A percentile compares a stretch with the other conserved stretches of the same genome.
Conservation (phyloP, 352 stramenopile species). For the Phytophthora uliginosa region DNA sequence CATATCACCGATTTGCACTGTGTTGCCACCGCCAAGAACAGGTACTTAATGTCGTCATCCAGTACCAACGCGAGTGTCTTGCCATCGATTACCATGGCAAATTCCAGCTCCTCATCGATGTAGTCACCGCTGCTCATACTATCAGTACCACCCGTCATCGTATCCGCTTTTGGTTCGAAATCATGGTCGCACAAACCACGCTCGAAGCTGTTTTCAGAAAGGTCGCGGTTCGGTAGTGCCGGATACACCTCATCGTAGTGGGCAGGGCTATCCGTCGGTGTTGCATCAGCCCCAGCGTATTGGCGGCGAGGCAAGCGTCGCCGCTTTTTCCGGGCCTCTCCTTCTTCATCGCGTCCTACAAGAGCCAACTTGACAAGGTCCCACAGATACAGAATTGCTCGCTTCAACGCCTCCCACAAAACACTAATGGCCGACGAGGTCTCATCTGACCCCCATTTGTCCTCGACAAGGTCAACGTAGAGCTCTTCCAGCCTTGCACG, state of each 20-base stretch:
- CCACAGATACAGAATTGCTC: slow-evolving; percentile 73
- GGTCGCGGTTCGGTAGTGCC: slow-evolving; percentile 56
- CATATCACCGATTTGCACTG: slow-evolving; percentile 93
- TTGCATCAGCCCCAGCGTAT: slow-evolving; percentile 45
- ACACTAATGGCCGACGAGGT: slow-evolving; percentile 82
- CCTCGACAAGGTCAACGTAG: slow-evolving; percentile 89
- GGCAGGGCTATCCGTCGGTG: slow-evolving; percentile 43
- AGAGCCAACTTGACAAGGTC: slow-evolving; percentile 74
- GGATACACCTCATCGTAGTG: slow-evolving; percentile 85
- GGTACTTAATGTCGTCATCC: slow-evolving; percentile 92
- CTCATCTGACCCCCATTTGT: slow-evolving; percentile 90
- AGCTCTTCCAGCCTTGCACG: slow-evolving; percentile 85
- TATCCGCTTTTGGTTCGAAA: slow-evolving; percentile 76
- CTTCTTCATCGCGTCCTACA: slow-evolving; percentile 78
- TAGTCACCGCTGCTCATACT: slow-evolving; percentile 61
- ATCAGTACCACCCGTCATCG: slow-evolving; percentile 30
- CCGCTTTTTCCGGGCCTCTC: slow-evolving; percentile 75
- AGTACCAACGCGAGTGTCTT: slow-evolving; percentile 86
- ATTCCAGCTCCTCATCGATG: slow-evolving; percentile 85
- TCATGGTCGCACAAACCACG: slow-evolving; percentile 68
- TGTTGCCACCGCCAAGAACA: slow-evolving; percentile 89
- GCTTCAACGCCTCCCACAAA: slow-evolving; percentile 83
- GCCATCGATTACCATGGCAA: slow-evolving; percentile 93
- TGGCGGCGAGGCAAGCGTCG: slow-evolving; percentile 64
- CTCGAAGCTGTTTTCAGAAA: slow-evolving; percentile 65